phyloP scores from a whole-genome alignment of 768 basidiomycete species.

The Daedaleopsis nitida region DNA sequence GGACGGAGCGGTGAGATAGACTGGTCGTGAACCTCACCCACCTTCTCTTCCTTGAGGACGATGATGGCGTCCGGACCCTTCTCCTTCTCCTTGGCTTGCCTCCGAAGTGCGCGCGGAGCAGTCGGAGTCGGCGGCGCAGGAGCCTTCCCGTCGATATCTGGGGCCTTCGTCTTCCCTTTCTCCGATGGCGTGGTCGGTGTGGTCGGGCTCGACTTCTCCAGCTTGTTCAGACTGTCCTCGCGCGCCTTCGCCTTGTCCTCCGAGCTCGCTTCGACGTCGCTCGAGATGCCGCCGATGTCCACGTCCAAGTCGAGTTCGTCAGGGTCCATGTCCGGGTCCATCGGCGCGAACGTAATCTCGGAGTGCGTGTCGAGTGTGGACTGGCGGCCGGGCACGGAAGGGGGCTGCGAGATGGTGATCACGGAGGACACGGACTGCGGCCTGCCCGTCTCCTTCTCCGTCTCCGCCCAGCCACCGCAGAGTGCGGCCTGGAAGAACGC shows the following conservation, averaged over 20 bases:
- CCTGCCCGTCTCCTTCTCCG: conserved; percentile 51
- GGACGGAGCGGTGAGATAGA: not conserved
- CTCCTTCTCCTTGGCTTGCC: conserved; percentile 13
- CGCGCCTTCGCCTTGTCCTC: conserved; percentile 42
- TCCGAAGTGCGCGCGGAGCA: conserved; percentile 14
- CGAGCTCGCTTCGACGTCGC: conserved; percentile 32
- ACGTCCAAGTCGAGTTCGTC: conserved; percentile 48
- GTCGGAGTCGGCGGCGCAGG: not conserved
- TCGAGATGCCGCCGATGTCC: conserved; percentile 36
- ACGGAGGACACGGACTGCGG: conserved; percentile 80
- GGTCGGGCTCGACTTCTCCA: conserved; percentile 42
- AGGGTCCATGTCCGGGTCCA: conserved; percentile 50
- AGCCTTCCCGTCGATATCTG: conserved; percentile 16
- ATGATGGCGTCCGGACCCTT: conserved; percentile 78
- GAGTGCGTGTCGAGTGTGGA: conserved; percentile 43
- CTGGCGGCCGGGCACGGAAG: conserved; percentile 55
- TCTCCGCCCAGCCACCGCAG: conserved; percentile 92
- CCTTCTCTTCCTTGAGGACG: conserved; percentile 87
- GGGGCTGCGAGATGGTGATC: conserved; percentile 82
- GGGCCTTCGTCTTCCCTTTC: conserved; percentile 21
- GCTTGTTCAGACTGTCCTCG: conserved; percentile 59
- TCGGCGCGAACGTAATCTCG: conserved; percentile 62
- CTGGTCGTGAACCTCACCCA: conserved; percentile 32
- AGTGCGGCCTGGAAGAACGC: conserved; percentile 93
- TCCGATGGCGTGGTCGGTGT: conserved; percentile 12